A percentile compares a stretch with the other conserved stretches of the same genome.
phyloP scores from a whole-genome alignment of 257 asterid genomes.

The Nicotiana knightiana region DNA sequence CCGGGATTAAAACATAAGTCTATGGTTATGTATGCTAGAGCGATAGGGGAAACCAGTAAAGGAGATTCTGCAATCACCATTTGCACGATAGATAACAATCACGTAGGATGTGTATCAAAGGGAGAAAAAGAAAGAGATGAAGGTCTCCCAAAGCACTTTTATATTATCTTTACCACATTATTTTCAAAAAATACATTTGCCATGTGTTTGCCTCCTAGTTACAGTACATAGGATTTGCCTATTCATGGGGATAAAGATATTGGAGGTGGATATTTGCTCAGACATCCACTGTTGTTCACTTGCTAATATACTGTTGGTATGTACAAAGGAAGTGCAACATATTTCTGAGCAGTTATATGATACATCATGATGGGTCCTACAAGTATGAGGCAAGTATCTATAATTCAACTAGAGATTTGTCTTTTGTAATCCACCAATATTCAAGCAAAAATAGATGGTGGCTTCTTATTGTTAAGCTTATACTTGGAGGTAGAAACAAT shows the following conservation, averaged over 20 bases:
- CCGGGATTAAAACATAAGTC: too few relatives aligned
- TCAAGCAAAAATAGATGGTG: not conserved
- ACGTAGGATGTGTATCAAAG: too few relatives aligned
- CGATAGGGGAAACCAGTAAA: too few relatives aligned
- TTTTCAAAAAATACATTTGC: too few relatives aligned
- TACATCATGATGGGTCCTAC: conserved; percentile 21
- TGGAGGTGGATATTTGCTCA: not conserved
- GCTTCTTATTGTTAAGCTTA: conserved; percentile 11
- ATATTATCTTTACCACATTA: too few relatives aligned
- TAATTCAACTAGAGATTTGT: conserved; percentile 7
- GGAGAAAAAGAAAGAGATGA: too few relatives aligned
- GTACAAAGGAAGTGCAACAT: not conserved
- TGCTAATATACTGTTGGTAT: not conserved
- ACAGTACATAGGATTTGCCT: too few relatives aligned
- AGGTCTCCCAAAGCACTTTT: too few relatives aligned
- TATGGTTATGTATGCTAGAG: too few relatives aligned
- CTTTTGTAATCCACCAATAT: conserved; percentile 10
- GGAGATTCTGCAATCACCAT: too few relatives aligned
- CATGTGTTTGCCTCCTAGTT: too few relatives aligned
- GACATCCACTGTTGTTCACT: not conserved
- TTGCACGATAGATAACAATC: too few relatives aligned
- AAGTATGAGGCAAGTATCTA: conserved; percentile 8
- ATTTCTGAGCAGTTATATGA: not conserved
- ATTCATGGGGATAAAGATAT: not conserved
- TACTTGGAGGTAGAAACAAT: conserved; percentile 7